These are phyloP conservation scores for Epichloe scottii DNA, from an alignment of 2,329 filamentous ascomycete species.

Conservation along the genomic window DNA sequence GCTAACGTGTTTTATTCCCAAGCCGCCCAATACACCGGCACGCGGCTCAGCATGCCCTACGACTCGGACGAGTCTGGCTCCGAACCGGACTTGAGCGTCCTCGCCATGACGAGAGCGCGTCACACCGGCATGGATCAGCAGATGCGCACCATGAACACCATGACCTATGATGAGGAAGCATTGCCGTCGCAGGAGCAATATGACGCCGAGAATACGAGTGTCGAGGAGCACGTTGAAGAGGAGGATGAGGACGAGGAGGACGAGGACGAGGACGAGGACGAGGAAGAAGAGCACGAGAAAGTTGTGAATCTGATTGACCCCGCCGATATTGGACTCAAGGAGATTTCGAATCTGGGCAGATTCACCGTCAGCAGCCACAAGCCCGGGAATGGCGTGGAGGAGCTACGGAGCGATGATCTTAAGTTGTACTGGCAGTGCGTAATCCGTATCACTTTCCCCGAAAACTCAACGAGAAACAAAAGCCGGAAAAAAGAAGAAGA, in stretches of 20 bases:
- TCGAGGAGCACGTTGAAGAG: constrained; percentile 12
- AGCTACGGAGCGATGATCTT: constrained; percentile 61
- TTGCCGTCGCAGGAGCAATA: constrained; percentile 18
- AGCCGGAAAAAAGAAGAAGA: not conserved
- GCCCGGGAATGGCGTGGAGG: constrained; percentile 65
- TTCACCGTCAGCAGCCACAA: constrained; percentile 77
- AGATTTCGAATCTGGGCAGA: constrained; percentile 72
- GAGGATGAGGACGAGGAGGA: constrained; percentile 25
- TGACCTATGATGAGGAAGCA: constrained; percentile 17
- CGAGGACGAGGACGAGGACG: constrained; percentile 21
- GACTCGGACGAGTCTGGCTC: constrained; percentile 24
- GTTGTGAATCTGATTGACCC: constrained; percentile 36
- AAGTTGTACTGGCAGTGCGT: constrained; percentile 67
- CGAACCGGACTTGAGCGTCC: constrained; percentile 25
- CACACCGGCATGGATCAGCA: constrained; percentile 14
- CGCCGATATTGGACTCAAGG: constrained; percentile 50
- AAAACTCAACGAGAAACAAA: not conserved
- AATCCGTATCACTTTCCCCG: too few relatives aligned
- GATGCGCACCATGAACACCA: constrained; percentile 13
- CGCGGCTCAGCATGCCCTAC: constrained; percentile 24
- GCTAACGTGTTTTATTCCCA: constrained; percentile 7
- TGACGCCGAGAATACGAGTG: constrained; percentile 19
- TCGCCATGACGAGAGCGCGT: constrained; percentile 21
- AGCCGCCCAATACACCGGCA: constrained; percentile 18
- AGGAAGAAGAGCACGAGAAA: constrained; percentile 25